Evolutionary conservation across 1,139 yeast species (phyloP).

Genomic region (Yamadazyma oceani): DNA sequence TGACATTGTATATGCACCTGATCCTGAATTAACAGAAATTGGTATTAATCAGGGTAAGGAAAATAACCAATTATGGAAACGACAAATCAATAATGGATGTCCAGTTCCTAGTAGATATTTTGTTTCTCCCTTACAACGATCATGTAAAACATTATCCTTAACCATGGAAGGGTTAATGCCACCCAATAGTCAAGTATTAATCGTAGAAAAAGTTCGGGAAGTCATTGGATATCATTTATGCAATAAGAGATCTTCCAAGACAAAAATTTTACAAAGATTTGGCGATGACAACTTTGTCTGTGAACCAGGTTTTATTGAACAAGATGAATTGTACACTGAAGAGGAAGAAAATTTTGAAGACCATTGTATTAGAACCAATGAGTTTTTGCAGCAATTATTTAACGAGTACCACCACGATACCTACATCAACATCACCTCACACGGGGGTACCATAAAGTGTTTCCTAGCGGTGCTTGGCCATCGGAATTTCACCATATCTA

Average conservation of each 20-base stretch:
- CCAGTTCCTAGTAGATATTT: slow-evolving; percentile 57
- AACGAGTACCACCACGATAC: slow-evolving; percentile 18
- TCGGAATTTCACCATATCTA: slow-evolving; percentile 54
- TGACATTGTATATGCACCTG: slow-evolving; percentile 63
- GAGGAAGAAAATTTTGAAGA: slow-evolving; percentile 30
- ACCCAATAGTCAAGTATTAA: slow-evolving; percentile 31
- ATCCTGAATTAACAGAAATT: slow-evolving; percentile 59
- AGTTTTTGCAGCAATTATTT: slow-evolving; percentile 42
- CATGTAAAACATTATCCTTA: slow-evolving; percentile 54
- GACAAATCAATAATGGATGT: slow-evolving; percentile 47
- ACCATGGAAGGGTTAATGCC: slow-evolving; percentile 56
- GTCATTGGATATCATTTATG: slow-evolving; percentile 70
- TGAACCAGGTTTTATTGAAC: slow-evolving; percentile 46
- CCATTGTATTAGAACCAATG: slow-evolving; percentile 49
- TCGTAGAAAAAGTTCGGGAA: slow-evolving; percentile 62
- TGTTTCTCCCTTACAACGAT: slow-evolving; percentile 67
- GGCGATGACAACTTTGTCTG: slow-evolving; percentile 22
- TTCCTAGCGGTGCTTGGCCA: slow-evolving; percentile 57
- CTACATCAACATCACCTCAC: slow-evolving; percentile 55
- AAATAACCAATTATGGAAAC: slow-evolving; percentile 45
- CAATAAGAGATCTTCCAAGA: slow-evolving; percentile 54
- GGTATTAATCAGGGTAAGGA: slow-evolving; percentile 51
- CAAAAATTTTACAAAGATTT: slow-evolving; percentile 21
- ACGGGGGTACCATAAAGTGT: slow-evolving; percentile 63
- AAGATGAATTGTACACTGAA: slow-evolving; percentile 44